Evolutionary conservation across 257 asterid species (phyloP).

Genomic region (Thymus quinquecostatus): DNA sequence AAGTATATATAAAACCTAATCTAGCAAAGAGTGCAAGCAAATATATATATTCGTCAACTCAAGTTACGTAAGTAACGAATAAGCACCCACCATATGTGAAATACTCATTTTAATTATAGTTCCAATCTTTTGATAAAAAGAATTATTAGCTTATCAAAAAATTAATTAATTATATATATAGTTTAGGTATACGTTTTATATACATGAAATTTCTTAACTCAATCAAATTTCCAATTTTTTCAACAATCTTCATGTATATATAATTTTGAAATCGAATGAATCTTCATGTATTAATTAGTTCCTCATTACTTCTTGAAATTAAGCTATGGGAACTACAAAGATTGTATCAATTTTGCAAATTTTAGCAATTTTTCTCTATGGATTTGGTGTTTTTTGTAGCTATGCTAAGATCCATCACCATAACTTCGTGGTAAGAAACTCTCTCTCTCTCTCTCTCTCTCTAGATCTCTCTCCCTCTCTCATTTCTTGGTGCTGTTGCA

Average conservation of each 20-base stretch:
- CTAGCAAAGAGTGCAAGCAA: too few relatives aligned
- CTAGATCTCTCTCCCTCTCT: background rate
- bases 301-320: background rate
- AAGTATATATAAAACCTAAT: too few relatives aligned
- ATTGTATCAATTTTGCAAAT: constrained; percentile 13
- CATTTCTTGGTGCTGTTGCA: constrained; percentile 11
- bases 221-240: background rate
- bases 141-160: background rate
- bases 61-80: background rate
- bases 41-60: background rate
- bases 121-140: background rate
- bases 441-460: background rate
- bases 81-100: background rate
- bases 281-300: background rate
- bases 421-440: constrained; percentile 33
- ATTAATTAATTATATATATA: too few relatives aligned
- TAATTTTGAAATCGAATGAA: too few relatives aligned
- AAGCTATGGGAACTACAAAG: background rate
- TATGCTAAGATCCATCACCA: constrained; percentile 34
- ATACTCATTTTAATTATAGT: background rate
- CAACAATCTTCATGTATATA: background rate
- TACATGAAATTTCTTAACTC: background rate
- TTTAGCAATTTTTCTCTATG: constrained; percentile 26
- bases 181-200: too few relatives aligned
- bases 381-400: constrained; percentile 19